phyloP scores from a whole-genome alignment of 129 eudicot species.

The Centrapalus pauciflorus region DNA sequence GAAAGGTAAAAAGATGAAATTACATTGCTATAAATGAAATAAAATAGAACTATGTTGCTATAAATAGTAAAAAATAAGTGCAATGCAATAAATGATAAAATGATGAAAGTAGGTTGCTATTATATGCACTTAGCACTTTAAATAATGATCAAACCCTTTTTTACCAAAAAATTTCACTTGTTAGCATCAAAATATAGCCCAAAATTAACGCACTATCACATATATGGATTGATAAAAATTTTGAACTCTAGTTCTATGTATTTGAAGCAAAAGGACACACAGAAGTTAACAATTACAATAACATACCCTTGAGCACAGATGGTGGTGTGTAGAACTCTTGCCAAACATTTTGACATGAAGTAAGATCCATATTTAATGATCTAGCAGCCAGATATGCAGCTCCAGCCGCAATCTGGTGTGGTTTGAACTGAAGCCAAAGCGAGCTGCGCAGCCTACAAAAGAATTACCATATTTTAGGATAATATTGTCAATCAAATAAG shows the following conservation, averaged over 20 bases:
- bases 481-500: not conserved
- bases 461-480: constrained; percentile 5
- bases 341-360: constrained; percentile 62
- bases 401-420: constrained; percentile 98
- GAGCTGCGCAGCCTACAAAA: constrained; percentile 83
- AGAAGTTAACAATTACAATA: not conserved
- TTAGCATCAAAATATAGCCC: too few species aligned
- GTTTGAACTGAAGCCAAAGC: constrained; percentile 95
- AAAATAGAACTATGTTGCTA: too few species aligned
- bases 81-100: too few species aligned
- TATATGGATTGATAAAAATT: too few species aligned
- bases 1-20: too few species aligned
- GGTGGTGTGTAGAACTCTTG: constrained; percentile 81
- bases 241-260: not conserved
- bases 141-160: too few species aligned
- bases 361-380: constrained; percentile 68
- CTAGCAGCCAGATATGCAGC: constrained; percentile 94
- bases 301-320: constrained; percentile 66
- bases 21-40: too few species aligned
- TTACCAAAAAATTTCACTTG: too few species aligned
- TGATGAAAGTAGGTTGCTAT: too few species aligned
- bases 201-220: too few species aligned
- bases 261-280: not conserved
- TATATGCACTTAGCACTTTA: too few species aligned
- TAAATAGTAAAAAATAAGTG: too few species aligned